A percentile compares a stretch with the other conserved stretches of the same genome.
phyloP scores from a whole-genome alignment of 495 filamentous ascomycete genomes.

The Penicillium turbatum region DNA sequence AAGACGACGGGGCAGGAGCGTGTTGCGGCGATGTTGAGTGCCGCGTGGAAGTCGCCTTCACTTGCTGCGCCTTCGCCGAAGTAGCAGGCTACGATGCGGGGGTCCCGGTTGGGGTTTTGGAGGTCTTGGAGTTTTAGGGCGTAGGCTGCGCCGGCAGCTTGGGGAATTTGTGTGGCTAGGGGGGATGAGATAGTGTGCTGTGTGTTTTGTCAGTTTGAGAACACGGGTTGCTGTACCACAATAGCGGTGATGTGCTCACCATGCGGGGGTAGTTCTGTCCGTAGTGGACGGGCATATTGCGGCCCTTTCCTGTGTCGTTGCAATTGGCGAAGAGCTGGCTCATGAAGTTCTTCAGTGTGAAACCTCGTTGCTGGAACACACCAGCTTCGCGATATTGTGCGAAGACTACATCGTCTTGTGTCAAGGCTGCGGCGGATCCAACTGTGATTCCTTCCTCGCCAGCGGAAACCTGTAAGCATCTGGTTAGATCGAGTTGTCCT shows the following conservation, averaged over 20 bases:
- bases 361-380: slow-evolving; percentile 85
- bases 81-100: slow-evolving; percentile 78
- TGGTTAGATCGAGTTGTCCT: background rate
- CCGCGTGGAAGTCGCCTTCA: slow-evolving; percentile 97
- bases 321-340: slow-evolving; percentile 88
- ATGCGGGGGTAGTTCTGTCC: slow-evolving; percentile 78
- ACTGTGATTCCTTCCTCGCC: slow-evolving; percentile 95
- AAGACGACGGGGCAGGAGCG: slow-evolving; percentile 88
- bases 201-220: background rate
- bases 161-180: slow-evolving; percentile 91
- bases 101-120: slow-evolving; percentile 61
- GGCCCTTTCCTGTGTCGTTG: slow-evolving; percentile 74
- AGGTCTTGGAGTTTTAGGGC: slow-evolving; percentile 82
- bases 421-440: slow-evolving; percentile 76
- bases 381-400: slow-evolving; percentile 94
- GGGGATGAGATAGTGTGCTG: slow-evolving; percentile 92
- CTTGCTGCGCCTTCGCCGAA: slow-evolving; percentile 98
- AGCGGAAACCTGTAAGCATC: slow-evolving; percentile 59
- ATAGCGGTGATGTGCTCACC: slow-evolving; percentile 40
- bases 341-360: slow-evolving; percentile 86
- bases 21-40: slow-evolving; percentile 93
- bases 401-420: slow-evolving; percentile 83
- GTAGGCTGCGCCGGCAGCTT: slow-evolving; percentile 91
- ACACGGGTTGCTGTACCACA: background rate
- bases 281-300: slow-evolving; percentile 99